A percentile compares a stretch with the other conserved stretches of the same genome.
Conservation (phyloP, 257 asterid genomes). For the Ballota nigra region DNA sequence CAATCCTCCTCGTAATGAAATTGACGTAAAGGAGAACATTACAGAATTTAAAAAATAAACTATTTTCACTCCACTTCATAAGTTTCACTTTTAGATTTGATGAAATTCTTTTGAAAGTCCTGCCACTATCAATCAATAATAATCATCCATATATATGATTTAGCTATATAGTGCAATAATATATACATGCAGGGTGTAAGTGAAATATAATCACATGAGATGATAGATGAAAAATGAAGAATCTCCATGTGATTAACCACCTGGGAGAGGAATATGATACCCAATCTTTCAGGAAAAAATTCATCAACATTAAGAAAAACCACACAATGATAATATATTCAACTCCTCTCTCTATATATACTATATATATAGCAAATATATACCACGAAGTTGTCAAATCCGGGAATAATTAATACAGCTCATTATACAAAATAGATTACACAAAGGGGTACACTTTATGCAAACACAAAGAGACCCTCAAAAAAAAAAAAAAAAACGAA, state of each 20-base stretch:
- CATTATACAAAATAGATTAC: conserved; percentile 32
- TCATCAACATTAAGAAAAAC: conserved; percentile 19
- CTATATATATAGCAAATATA: neutral
- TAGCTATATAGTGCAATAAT: neutral
- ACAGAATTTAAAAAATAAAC: no score
- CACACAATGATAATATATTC: conserved; percentile 26
- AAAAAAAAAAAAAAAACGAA: neutral
- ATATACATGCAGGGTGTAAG: neutral
- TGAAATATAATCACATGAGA: neutral
- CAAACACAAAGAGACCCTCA: neutral
- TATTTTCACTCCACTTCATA: no score
- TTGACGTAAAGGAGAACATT: no score
- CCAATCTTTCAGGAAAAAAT: conserved; percentile 20
- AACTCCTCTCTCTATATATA: neutral
- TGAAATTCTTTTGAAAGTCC: neutral
- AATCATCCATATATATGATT: neutral
- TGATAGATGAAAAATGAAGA: neutral
- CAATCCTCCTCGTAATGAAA: no score
- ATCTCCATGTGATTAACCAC: conserved; percentile 14
- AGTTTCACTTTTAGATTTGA: no score
- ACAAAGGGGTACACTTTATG: conserved; percentile 20
- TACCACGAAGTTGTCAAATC: conserved; percentile 36
- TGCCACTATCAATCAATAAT: neutral
- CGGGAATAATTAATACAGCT: conserved; percentile 42
- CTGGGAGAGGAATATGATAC: conserved; percentile 35